phyloP scores from a whole-genome alignment of 805 yeast genomes.

The Kluyveromyces lactis region DNA sequence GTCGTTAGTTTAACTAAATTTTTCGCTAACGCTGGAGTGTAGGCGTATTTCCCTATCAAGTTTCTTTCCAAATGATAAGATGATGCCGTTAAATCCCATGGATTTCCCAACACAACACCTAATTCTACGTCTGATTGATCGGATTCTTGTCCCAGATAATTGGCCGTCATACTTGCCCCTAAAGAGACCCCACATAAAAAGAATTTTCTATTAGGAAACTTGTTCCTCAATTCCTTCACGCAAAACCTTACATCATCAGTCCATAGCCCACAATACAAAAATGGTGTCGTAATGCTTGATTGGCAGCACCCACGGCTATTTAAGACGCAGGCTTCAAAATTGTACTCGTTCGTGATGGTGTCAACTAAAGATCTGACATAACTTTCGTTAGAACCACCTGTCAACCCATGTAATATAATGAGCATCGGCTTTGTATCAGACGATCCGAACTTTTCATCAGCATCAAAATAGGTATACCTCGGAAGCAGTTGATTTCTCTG shows the following conservation, averaged over 20 bases:
- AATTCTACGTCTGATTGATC: slow-evolving; percentile 38
- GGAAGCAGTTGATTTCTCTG: slow-evolving; percentile 30
- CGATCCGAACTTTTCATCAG: slow-evolving; percentile 19
- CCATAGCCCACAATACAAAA: slow-evolving; percentile 62
- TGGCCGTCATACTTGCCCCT: slow-evolving; percentile 65
- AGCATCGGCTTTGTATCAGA: slow-evolving; percentile 47
- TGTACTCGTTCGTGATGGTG: slow-evolving; percentile 26
- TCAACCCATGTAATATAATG: slow-evolving; percentile 64
- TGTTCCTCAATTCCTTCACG: slow-evolving; percentile 39
- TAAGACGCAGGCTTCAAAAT: slow-evolving; percentile 60
- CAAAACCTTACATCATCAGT: slow-evolving; percentile 58
- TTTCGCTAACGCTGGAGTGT: slow-evolving; percentile 43
- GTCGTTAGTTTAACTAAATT: slow-evolving; percentile 38
- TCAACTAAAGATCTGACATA: slow-evolving; percentile 55
- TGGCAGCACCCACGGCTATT: slow-evolving; percentile 74
- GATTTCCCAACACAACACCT: slow-evolving; percentile 54
- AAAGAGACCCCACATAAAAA: slow-evolving; percentile 73
- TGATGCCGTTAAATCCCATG: slow-evolving; percentile 64
- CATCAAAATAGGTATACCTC: slow-evolving; percentile 23
- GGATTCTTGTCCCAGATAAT: slow-evolving; percentile 62
- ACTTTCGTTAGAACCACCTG: slow-evolving; percentile 81
- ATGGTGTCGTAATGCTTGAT: slow-evolving; percentile 58
- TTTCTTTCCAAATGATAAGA: slow-evolving; percentile 36
- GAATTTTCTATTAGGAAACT: slow-evolving; percentile 56
- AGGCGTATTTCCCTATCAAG: slow-evolving; percentile 37